phyloP scores from a whole-genome alignment of 225 moss, liverwort and hornwort genomes.

The Neckera pumila region DNA sequence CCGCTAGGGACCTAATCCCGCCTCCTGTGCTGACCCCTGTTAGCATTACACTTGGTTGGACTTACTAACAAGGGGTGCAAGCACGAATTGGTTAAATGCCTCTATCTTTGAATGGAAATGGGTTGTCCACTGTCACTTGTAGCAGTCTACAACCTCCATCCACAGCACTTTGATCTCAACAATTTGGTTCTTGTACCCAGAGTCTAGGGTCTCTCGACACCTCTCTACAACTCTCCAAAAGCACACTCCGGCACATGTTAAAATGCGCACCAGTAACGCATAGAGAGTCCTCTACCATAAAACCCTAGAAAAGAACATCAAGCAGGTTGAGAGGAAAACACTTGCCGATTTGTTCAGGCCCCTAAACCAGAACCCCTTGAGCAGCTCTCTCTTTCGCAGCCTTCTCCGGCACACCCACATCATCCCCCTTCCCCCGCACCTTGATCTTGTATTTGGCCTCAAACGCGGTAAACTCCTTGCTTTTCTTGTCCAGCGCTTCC shows the following conservation, averaged over 20 bases:
- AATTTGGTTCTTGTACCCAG: neutral
- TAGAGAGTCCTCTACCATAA: neutral
- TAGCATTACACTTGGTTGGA: neutral
- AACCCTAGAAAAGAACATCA: neutral
- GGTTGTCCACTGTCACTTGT: neutral
- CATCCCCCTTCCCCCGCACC: slow-evolving; percentile 64
- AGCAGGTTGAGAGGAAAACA: neutral
- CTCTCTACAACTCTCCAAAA: neutral
- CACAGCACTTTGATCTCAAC: neutral
- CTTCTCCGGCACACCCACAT: slow-evolving; percentile 33
- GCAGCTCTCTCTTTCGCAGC: slow-evolving; percentile 53
- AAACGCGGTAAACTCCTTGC: slow-evolving; percentile 67
- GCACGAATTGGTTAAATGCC: neutral
- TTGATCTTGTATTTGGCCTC: slow-evolving; percentile 93
- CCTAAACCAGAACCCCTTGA: slow-evolving; percentile 81
- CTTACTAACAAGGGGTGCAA: neutral
- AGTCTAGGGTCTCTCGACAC: neutral
- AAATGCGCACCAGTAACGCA: neutral
- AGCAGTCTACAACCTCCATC: neutral
- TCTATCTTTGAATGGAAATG: neutral
- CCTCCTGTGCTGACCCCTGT: neutral
- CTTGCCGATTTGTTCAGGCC: neutral
- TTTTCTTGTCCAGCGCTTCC: slow-evolving; percentile 83
- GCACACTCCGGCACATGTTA: neutral
- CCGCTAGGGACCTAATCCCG: neutral